phyloP scores from a whole-genome alignment of 768 basidiomycete species.

The Phylloporus arenicola region DNA sequence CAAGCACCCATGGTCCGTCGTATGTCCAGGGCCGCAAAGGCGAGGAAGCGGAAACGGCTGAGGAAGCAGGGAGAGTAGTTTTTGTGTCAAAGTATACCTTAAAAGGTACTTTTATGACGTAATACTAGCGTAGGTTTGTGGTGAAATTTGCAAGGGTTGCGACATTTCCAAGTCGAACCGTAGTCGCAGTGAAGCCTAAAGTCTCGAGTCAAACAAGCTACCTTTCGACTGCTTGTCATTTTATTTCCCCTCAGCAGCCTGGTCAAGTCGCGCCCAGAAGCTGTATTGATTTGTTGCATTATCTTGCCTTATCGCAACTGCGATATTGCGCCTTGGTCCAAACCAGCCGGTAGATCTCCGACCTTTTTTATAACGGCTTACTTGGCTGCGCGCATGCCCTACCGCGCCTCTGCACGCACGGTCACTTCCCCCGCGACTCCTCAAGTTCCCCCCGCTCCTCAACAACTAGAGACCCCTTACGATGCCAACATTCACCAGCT shows the following conservation, averaged over 20 bases:
- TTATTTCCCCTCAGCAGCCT: constrained; percentile 12
- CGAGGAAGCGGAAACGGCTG: constrained; percentile 44
- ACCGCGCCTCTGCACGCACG: constrained; percentile 44
- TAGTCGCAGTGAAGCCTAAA: constrained; percentile 1
- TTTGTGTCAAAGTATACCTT: constrained; percentile 10
- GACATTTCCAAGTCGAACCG: constrained; percentile 2
- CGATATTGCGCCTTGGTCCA: constrained; percentile 17
- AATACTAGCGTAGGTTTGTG: constrained; percentile 12
- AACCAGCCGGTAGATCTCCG: constrained; percentile 32
- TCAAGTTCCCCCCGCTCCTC: constrained; percentile 22
- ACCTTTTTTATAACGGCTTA: constrained; percentile 33
- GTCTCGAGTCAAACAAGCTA: background rate
- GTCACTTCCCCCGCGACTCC: constrained; percentile 30
- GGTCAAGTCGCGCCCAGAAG: constrained; percentile 6
- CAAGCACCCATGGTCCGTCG: constrained; percentile 51
- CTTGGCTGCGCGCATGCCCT: constrained; percentile 49
- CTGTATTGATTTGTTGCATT: constrained; percentile 19
- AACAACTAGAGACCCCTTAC: constrained; percentile 24
- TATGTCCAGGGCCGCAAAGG: constrained; percentile 54
- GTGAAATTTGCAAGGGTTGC: constrained; percentile 10
- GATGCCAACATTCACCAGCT: constrained; percentile 47
- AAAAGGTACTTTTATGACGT: constrained; percentile 18
- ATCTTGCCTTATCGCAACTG: constrained; percentile 17
- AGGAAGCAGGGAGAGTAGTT: constrained; percentile 27
- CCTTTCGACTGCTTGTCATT: background rate